Base-by-base conservation (phyloP, 106 monocot species). In the Allium cepa region DNA sequence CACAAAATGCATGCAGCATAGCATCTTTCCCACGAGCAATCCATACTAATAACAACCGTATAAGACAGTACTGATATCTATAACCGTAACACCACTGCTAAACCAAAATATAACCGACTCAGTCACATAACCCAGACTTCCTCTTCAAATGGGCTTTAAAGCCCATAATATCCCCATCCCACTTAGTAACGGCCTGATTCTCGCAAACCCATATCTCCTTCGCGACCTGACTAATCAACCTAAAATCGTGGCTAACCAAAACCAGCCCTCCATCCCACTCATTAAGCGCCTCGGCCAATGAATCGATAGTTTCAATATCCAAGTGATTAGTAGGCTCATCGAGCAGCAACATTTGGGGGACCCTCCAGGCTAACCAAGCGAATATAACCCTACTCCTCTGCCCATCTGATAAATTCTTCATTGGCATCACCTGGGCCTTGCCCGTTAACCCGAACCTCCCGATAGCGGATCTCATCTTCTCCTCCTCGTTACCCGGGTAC, bases 121-220 rank as follows among this genome's bases (percentile, higher is more conserved):
- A 67, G 53, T 53, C 67, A 15, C 66, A 82, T 51, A 92, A 61
- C 8, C 92, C 90, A 11, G 90, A 71, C 79, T 93, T 99, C 78
- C 68, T 85, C 87, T 72, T 88, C 53, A 88, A 63, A 66, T 93
- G 88, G 65, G 83, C 68, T 69, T 93, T 93, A 73, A 93, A 93
- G 64, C 71, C 80, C 80, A 93, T 93, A 8, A 93, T 93, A 22
- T 81, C 92, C 16, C 92, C 92, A 50, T 85, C 83, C 92, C 92
- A 92, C 22, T 81, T 58, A 0, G 82, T 88, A 14, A 81, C 92
- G 0, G 82, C 53, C 66, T 88, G 88, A 46, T 93, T 93, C 72
- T 88, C 92, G 7, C 92, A 93, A 12, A 93, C 92, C 92, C 92
- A 93, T 2, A 93, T 93, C 64, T 91, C 91, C 65, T 91, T 8